These are phyloP conservation scores for Alternaria sp. DNA, from an alignment of 2,329 filamentous ascomycete genomes.

Conservation along the genomic window DNA sequence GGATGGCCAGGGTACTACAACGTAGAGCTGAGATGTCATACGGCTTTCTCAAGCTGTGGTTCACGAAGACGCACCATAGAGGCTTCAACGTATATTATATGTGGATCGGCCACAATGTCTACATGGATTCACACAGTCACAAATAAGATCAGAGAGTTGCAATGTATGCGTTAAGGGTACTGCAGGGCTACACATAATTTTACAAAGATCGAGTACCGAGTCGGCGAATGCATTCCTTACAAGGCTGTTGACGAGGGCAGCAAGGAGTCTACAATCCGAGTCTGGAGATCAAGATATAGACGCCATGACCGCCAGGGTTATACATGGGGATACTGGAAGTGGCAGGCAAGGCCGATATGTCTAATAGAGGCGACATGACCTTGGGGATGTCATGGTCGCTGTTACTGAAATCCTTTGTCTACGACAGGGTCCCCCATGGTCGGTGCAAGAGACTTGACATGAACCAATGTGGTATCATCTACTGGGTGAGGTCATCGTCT, in stretches of 20 bases:
- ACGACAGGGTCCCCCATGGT: not conserved
- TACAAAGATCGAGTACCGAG: not conserved
- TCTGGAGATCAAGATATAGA: not conserved
- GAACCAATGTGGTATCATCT: not conserved
- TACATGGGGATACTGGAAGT: not conserved
- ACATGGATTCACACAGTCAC: not conserved
- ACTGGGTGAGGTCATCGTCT: not conserved
- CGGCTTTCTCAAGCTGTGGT: not conserved
- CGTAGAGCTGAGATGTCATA: not conserved
- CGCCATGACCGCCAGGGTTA: not conserved
- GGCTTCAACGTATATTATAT: not conserved
- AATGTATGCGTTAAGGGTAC: too few species aligned
- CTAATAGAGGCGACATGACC: not conserved
- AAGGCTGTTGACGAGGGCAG: not conserved
- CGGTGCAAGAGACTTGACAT: not conserved
- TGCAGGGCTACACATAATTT: not conserved
- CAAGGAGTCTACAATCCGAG: not conserved
- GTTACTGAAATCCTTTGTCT: not conserved
- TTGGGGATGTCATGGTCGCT: not conserved
- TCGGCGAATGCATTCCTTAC: not conserved
- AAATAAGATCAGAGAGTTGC: not conserved
- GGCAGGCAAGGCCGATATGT: not conserved
- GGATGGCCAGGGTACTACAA: not conserved
- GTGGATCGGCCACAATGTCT: not conserved
- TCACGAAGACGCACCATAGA: accelerated